Conservation (phyloP, 345 rosid genomes). For the Populus ilicifolia region DNA sequence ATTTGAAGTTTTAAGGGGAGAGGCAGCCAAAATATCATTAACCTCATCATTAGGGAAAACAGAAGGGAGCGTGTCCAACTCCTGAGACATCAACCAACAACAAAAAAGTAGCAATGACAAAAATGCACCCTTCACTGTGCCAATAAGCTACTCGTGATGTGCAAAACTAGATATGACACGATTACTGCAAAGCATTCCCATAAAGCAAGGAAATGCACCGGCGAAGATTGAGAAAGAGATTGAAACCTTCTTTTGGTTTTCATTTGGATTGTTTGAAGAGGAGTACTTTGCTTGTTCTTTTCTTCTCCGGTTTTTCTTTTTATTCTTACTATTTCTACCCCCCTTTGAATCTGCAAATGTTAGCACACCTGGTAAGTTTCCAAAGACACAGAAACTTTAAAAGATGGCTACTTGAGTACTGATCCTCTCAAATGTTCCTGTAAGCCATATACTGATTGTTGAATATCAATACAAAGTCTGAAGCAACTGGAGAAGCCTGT, state of each 20-base stretch:
- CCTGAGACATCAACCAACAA: conserved; percentile 38
- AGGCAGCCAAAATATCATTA: conserved; percentile 33
- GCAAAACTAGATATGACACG: background rate
- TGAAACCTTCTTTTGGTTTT: conserved; percentile 45
- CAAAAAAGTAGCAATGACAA: background rate
- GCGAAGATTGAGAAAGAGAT: background rate
- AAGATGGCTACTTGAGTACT: background rate
- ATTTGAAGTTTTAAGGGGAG: conserved; percentile 38
- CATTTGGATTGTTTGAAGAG: conserved; percentile 31
- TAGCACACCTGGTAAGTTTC: conserved; percentile 7
- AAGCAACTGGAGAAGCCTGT: background rate
- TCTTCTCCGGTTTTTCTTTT: conserved; percentile 67
- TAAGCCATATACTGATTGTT: background rate
- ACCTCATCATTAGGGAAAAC: conserved; percentile 31
- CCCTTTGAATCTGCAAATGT: conserved; percentile 65
- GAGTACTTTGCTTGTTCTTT: conserved; percentile 49
- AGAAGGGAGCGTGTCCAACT: conserved; percentile 30
- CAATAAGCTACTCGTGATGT: background rate
- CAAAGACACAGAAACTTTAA: background rate
- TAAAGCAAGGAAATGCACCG: background rate
- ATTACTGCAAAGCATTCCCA: background rate
- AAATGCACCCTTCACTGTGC: background rate
- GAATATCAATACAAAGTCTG: background rate
- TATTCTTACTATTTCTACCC: conserved; percentile 47
- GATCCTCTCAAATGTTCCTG: background rate